Evolutionary conservation across 1,284 basidiomycete species (phyloP), one percentile per base, ranked within the genome.

Genomic region (Apiotrichum sp.): DNA sequence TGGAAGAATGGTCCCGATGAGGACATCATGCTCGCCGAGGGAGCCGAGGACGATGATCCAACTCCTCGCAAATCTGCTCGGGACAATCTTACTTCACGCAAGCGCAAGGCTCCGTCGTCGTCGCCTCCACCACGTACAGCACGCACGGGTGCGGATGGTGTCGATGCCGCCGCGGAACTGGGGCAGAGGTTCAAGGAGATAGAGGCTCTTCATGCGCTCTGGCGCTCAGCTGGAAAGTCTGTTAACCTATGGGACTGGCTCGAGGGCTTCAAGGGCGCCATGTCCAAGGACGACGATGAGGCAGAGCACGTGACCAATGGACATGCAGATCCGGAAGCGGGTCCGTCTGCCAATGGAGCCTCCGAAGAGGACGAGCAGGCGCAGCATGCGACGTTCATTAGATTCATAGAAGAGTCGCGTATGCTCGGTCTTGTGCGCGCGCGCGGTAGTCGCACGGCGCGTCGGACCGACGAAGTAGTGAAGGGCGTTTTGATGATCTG

Each of bases 241-340:
- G 65, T 74, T 47, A 74, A 72, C 53, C 64, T 74, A 3, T 74
- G 71, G 71, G 72, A 74, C 49, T 74, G 72, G 72, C 62, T 74
- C 2, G 65, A 72, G 35, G 71, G 68, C 0, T 74, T 70, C 57
- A 57, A 66, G 36, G 53, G 42, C 2, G 52, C 53, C 3, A 54
- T 66, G 57, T 44, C 49, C 29, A 33, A 47, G 14, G 47, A 55
- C 7, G 41, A 29, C 32, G 47, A 59, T 22, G 65, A 65, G 41
- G 22, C 22, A 22, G 22, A 22, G 22, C 22, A 22, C 22, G 22
- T 22, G 22, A 22, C 22, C 22, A 22, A 22, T 22, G 22, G 22
- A 22, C 22, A 22, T 22, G 22, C 22, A 22, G 22, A 22, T 22
- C 22, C 22, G 22, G 22, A 22, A 22, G 22, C 22, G 22, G 36